Conservation (phyloP, 495 filamentous ascomycete genomes). For the Neurospora sp. region DNA sequence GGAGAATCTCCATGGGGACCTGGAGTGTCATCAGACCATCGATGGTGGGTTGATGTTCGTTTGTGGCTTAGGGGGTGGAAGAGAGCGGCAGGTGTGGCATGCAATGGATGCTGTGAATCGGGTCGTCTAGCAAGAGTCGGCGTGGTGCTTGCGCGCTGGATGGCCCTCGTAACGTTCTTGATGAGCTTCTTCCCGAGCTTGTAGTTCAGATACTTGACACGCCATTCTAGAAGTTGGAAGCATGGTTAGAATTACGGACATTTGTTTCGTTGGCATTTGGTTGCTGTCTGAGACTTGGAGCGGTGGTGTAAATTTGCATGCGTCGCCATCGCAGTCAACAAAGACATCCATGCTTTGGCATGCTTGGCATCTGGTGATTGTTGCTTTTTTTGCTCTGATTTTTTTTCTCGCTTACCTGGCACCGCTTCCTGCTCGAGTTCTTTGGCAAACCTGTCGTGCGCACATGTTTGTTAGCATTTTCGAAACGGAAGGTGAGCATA, state of each 20-base stretch:
- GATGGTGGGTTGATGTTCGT: background rate
- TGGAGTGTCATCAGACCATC: background rate
- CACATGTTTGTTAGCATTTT: constrained; percentile 6
- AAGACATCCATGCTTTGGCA: background rate
- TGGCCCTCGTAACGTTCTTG: constrained; percentile 65
- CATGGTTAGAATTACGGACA: background rate
- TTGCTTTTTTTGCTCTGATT: background rate
- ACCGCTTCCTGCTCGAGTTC: constrained; percentile 81
- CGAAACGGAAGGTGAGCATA: background rate
- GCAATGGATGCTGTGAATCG: constrained; percentile 8
- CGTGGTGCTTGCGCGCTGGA: constrained; percentile 50
- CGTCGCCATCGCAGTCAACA: background rate
- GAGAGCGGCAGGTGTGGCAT: constrained; percentile 12
- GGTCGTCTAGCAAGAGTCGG: constrained; percentile 25
- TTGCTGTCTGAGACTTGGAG: background rate
- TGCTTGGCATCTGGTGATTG: background rate
- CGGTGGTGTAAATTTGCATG: background rate
- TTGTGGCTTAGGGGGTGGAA: background rate
- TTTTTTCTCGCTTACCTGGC: constrained; percentile 39
- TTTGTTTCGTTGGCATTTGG: background rate
- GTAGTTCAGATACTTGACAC: constrained; percentile 85
- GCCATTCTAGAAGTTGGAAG: constrained; percentile 52
- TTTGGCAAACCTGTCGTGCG: constrained; percentile 44
- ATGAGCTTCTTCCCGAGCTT: constrained; percentile 88
- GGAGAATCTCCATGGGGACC: background rate